Conservation (phyloP, 148 eudicot species). For the Dianthus caryophyllus region DNA sequence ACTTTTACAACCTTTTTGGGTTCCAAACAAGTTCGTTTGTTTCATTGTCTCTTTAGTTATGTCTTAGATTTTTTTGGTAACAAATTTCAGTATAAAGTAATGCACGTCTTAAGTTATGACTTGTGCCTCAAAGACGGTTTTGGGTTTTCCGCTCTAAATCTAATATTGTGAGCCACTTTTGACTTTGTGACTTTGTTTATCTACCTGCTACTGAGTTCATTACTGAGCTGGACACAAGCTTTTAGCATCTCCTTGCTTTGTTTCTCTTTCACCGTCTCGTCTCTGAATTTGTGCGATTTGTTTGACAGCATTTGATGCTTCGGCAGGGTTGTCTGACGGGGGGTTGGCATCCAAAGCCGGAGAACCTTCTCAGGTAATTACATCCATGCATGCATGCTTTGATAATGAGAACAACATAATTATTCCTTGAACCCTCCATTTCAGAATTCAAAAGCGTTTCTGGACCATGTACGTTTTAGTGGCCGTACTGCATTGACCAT, state of each 20-base stretch:
- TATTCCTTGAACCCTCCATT: neutral
- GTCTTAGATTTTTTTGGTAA: neutral
- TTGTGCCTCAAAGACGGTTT: neutral
- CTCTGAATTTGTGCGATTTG: slow-evolving; percentile 9
- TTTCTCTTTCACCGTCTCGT: neutral
- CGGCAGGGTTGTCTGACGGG: slow-evolving; percentile 39
- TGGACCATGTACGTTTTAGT: neutral
- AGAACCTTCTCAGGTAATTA: slow-evolving; percentile 63
- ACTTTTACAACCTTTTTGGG: slow-evolving; percentile 2
- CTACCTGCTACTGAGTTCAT: neutral
- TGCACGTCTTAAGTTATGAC: neutral
- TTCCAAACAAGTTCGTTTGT: neutral
- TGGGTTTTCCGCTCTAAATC: neutral
- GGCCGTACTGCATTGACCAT: neutral
- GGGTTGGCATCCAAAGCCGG: slow-evolving; percentile 38
- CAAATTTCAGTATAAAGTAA: neutral
- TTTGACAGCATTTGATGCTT: slow-evolving; percentile 42
- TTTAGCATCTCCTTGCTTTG: neutral
- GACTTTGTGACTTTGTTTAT: neutral
- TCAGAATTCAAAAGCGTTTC: neutral
- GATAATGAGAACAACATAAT: neutral
- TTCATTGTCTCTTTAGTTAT: neutral
- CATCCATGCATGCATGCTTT: neutral
- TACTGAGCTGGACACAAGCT: neutral
- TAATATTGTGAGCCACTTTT: neutral